Evolutionary conservation across 2,329 filamentous ascomycete genomes (phyloP).

Genomic region (Macrophomina pseudophaseolina): DNA sequence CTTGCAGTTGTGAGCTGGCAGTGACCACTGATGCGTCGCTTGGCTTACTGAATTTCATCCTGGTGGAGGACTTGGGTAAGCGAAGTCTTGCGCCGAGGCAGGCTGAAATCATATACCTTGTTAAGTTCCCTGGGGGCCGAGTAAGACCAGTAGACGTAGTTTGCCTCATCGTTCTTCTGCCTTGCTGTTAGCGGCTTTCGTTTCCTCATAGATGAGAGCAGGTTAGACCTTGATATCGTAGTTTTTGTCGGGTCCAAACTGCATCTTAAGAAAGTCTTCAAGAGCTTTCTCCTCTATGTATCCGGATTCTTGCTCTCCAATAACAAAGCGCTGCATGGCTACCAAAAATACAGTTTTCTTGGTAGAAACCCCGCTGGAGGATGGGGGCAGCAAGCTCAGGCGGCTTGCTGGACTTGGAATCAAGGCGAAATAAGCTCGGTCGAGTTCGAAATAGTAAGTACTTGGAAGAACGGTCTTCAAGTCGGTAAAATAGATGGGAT

Average conservation of each 20-base stretch:
- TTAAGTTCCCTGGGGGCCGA: conserved; percentile 6
- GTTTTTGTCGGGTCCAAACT: background rate
- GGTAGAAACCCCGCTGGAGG: background rate
- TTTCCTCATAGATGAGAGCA: background rate
- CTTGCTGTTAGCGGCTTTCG: background rate
- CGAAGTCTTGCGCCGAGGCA: background rate
- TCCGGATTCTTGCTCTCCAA: conserved; percentile 12
- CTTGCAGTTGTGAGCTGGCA: background rate
- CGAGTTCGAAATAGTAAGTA: background rate
- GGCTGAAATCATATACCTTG: background rate
- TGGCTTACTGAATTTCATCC: conserved; percentile 18
- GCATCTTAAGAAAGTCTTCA: conserved; percentile 7
- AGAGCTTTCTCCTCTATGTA: conserved; percentile 4
- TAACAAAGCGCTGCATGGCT: conserved; percentile 3
- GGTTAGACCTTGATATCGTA: conserved; percentile 6
- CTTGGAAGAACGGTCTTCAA: background rate
- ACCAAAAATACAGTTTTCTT: background rate
- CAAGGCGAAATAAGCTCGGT: background rate
- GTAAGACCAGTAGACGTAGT: conserved; percentile 20
- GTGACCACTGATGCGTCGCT: background rate
- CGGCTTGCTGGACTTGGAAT: background rate
- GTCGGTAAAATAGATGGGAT: background rate
- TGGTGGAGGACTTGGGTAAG: conserved; percentile 5
- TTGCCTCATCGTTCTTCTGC: conserved; percentile 10
- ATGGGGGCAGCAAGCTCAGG: background rate